A percentile compares a stretch with the other conserved stretches of the same genome.
Conservation (phyloP, 2,329 filamentous ascomycete genomes). For the Dichotomopilus funicola region DNA sequence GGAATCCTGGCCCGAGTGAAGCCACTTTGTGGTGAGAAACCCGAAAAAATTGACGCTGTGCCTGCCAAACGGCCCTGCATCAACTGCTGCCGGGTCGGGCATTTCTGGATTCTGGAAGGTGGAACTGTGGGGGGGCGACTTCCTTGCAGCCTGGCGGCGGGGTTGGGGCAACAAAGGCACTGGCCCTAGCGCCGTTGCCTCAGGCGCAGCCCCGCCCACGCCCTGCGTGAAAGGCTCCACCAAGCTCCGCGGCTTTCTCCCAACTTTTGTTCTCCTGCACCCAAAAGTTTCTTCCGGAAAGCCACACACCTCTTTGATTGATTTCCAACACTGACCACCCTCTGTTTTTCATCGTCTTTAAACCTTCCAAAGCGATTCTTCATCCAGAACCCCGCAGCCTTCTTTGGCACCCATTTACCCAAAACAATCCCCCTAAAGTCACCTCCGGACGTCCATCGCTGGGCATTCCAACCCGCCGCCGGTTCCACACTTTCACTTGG, state of each 20-base stretch:
- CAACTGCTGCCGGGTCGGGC: too few relatives aligned
- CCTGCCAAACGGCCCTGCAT: too few relatives aligned
- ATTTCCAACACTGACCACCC: not conserved
- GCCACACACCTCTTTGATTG: conserved; percentile 14
- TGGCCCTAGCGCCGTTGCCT: conserved; percentile 7
- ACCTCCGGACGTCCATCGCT: not conserved
- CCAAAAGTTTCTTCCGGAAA: conserved; percentile 14
- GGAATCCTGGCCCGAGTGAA: too few relatives aligned
- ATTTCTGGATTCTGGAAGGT: not conserved
- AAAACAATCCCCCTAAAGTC: not conserved
- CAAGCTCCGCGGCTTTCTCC: conserved; percentile 9
- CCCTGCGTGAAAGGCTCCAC: conserved; percentile 11
- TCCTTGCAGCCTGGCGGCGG: conserved; percentile 5
- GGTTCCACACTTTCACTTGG: conserved; percentile 10
- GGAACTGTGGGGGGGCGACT: not conserved
- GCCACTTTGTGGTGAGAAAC: not conserved
- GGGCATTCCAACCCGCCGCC: conserved; percentile 5
- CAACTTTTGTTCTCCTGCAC: conserved; percentile 10
- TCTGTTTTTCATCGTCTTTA: not conserved
- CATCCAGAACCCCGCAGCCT: too few relatives aligned
- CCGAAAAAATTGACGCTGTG: not conserved
- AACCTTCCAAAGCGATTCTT: not conserved
- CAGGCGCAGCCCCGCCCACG: conserved; percentile 4
- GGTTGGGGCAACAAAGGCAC: conserved; percentile 5
- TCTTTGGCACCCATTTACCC: too few relatives aligned